These are phyloP conservation scores for Fusarium sp. DNA, from an alignment of 2,329 filamentous ascomycete genomes.

Conservation along the genomic window DNA sequence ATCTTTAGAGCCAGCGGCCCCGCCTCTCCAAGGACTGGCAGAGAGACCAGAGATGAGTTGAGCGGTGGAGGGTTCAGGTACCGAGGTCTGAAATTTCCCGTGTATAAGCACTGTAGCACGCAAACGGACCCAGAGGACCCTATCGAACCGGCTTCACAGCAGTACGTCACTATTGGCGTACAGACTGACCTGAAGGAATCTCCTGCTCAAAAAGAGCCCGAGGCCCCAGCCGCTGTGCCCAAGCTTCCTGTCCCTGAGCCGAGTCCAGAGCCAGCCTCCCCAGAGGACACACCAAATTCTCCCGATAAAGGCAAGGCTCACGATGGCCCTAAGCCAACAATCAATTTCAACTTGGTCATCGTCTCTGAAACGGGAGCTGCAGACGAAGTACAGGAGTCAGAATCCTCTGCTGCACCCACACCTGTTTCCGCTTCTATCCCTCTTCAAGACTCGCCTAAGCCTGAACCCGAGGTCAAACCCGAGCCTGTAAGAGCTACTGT, in stretches of 20 bases:
- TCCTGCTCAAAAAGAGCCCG: background rate
- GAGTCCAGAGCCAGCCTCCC: background rate
- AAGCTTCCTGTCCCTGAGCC: background rate
- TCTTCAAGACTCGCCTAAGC: background rate
- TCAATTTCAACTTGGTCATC: background rate
- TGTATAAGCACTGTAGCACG: background rate
- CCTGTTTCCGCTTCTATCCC: background rate
- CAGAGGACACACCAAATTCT: background rate
- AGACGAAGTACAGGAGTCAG: background rate
- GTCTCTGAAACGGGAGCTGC: background rate
- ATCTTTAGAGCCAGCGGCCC: background rate
- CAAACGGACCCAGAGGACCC: constrained; percentile 13
- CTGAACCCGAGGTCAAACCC: background rate
- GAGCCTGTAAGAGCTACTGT: background rate
- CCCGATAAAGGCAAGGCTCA: background rate
- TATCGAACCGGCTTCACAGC: background rate
- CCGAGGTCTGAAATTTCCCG: background rate
- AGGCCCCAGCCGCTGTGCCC: background rate
- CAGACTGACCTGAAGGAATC: constrained; percentile 10
- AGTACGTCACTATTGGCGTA: background rate
- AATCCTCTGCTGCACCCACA: background rate
- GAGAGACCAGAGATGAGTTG: background rate
- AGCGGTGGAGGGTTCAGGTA: background rate
- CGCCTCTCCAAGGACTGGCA: background rate
- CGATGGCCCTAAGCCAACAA: background rate